Evolutionary conservation across 192 early-diverging fungal genomes (phyloP), one percentile per base, ranked within the genome.

Genomic region (Lobosporangium transversale): DNA sequence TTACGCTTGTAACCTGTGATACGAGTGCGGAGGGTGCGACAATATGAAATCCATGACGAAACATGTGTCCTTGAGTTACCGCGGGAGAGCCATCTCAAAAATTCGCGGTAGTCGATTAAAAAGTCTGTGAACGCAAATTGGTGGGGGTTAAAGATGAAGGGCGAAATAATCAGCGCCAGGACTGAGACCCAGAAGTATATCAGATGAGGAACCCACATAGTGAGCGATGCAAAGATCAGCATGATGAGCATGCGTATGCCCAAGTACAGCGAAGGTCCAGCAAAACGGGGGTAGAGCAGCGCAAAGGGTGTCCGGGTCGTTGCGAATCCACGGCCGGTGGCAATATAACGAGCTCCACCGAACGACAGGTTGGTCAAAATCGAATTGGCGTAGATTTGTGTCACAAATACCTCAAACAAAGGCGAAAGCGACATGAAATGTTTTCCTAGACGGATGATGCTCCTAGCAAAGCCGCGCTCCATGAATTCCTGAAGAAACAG

Each of bases 111-210:
- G 68, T 95, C 94, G 8, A 89, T 58, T 66, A 94, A 81, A 69
- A 94, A 94, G 66, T 92, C 90, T 0, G 83, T 82, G 54, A 94
- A 82, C n/a, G 88, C 83, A 53, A 95, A 94, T 79, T 95, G 94
- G 63, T 94, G 92, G n/a, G 92, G 93, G 58, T 95, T 95, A 78
- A 93, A 95, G 37, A 95, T 53, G 70, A 94, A 95, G 2, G 94
- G 93, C 49, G 94, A 90, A 47, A 95, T 81, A 48, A 89, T 75
- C 40, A 95, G 70, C 9, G 93, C 90, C 29, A 91, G 67, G 42
- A 90, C 90, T 26, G 89, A 92, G 26, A 94, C 85, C 93, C 93
- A 94, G 57, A 95, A 92, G 76, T 93, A 95, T 40, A 89, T 71
- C 62, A 94, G 59, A 21, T 91, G 90, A 50, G 87, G 86, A 49